These are phyloP conservation scores for Candida corydali DNA, from an alignment of 805 yeast genomes.

Conservation along the genomic window DNA sequence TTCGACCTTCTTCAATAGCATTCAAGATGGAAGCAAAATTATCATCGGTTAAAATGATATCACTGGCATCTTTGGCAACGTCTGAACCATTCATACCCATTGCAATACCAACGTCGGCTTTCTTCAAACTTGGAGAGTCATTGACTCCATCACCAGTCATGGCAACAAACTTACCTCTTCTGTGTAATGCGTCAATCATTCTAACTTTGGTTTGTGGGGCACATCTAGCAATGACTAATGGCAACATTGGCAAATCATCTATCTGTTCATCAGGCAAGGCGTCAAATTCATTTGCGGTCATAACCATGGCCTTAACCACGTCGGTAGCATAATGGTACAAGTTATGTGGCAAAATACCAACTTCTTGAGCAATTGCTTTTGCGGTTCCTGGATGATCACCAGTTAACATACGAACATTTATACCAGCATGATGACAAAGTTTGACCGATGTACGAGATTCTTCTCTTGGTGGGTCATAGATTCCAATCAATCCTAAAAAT, in stretches of 20 bases:
- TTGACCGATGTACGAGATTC: conserved; percentile 25
- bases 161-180: conserved; percentile 49
- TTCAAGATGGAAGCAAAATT: conserved; percentile 88
- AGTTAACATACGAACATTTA: conserved; percentile 32
- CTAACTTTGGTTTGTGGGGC: conserved; percentile 80
- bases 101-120: conserved; percentile 92
- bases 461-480: conserved; percentile 33
- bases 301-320: conserved; percentile 61
- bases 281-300: conserved; percentile 75
- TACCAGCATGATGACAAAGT: conserved; percentile 30
- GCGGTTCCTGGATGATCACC: conserved; percentile 36
- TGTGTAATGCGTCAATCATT: conserved; percentile 68
- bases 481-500: conserved; percentile 29
- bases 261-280: conserved; percentile 55
- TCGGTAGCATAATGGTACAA: conserved; percentile 52
- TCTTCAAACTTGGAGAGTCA: conserved; percentile 91
- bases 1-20: conserved; percentile 50
- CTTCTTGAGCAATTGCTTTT: conserved; percentile 32
- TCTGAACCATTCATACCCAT: conserved; percentile 93
- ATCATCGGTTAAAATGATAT: conserved; percentile 93
- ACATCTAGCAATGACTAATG: conserved; percentile 77
- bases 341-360: conserved; percentile 38
- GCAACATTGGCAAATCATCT: conserved; percentile 60
- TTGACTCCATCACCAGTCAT: conserved; percentile 98
- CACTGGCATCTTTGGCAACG: conserved; percentile 96